Evolutionary conservation across 2,329 filamentous ascomycete species (phyloP).

Genomic region (Arthrobotrys conoides): DNA sequence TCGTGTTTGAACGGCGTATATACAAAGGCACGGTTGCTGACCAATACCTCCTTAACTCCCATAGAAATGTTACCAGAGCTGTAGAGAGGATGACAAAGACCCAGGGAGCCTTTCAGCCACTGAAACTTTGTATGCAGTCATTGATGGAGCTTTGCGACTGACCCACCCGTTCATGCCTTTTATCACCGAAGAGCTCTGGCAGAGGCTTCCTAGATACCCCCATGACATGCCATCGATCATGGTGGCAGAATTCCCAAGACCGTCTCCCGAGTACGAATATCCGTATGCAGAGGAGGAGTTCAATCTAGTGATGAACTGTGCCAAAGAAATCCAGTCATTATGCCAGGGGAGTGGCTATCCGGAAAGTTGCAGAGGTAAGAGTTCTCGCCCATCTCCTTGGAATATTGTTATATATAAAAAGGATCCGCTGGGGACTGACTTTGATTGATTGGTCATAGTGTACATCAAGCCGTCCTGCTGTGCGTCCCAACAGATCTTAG

Average conservation of each 20-base stretch:
- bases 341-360: not conserved
- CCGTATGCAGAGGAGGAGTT: constrained; percentile 73
- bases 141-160: constrained; percentile 71
- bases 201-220: constrained; percentile 61
- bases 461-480: not conserved
- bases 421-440: not conserved
- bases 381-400: not conserved
- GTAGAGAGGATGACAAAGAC: constrained; percentile 69
- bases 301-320: constrained; percentile 66
- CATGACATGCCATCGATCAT: constrained; percentile 74
- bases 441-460: constrained; percentile 18
- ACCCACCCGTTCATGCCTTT: constrained; percentile 64
- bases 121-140: constrained; percentile 76
- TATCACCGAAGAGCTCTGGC: constrained; percentile 63
- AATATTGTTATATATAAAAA: not conserved
- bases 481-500: not conserved
- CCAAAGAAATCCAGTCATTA: constrained; percentile 8
- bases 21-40: not conserved
- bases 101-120: constrained; percentile 71
- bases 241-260: constrained; percentile 67
- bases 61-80: constrained; percentile 12
- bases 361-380: not conserved
- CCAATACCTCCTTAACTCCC: not conserved
- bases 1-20: constrained; percentile 1
- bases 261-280: constrained; percentile 72